These are phyloP conservation scores for Circinella minor DNA, from an alignment of 371 early-diverging fungal species.

Conservation along the genomic window DNA sequence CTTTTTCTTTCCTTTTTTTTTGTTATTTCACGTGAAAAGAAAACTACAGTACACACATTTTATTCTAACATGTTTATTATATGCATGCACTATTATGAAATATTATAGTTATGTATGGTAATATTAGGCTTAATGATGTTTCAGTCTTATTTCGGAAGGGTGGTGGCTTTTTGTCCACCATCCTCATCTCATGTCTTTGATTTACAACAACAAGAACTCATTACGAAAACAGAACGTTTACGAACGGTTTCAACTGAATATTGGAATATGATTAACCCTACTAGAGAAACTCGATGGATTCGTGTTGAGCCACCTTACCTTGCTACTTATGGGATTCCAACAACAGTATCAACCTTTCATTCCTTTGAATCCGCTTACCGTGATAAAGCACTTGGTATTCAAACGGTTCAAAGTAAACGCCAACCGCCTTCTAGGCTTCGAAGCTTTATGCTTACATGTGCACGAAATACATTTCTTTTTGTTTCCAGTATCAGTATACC, in stretches of 20 bases:
- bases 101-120: conserved; percentile 25
- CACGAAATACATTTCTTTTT: conserved; percentile 13
- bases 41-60: not conserved
- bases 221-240: conserved; percentile 17
- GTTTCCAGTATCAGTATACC: conserved; percentile 31
- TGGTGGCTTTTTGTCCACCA: not conserved
- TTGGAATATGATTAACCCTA: conserved; percentile 36
- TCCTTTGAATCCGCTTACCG: conserved; percentile 8
- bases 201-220: not conserved
- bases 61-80: not conserved
- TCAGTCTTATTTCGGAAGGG: conserved; percentile 3
- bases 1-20: no score
- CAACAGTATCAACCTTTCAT: not conserved
- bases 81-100: not conserved
- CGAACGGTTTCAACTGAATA: conserved; percentile 24
- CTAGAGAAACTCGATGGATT: conserved; percentile 22
- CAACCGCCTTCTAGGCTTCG: conserved; percentile 15
- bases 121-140: conserved; percentile 20
- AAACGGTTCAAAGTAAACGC: not conserved
- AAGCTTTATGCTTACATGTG: conserved; percentile 12
- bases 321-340: not conserved
- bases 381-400: conserved; percentile 1
- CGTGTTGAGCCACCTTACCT: conserved; percentile 23
- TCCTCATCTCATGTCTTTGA: not conserved
- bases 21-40: not conserved